A percentile compares a stretch with the other conserved stretches of the same genome.
phyloP scores from a whole-genome alignment of 495 filamentous ascomycete genomes.

The Baudoinia panamericana region DNA sequence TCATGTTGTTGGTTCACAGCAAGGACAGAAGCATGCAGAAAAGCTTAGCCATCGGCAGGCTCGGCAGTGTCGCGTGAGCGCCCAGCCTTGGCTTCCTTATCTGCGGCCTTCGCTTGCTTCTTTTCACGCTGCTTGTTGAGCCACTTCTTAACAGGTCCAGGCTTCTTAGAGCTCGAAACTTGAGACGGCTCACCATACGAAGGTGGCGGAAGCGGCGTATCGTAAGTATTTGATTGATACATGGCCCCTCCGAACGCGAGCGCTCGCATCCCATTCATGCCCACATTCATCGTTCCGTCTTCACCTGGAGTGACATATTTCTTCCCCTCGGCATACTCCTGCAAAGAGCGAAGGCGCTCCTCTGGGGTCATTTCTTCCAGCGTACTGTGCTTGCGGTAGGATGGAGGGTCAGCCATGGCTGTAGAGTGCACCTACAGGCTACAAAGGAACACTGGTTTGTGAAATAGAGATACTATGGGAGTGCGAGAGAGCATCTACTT shows the following conservation, averaged over 20 bases:
- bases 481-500: no score
- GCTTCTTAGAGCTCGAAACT: neutral
- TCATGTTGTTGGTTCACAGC: no score
- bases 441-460: no score
- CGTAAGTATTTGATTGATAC: neutral
- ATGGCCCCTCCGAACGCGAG: neutral
- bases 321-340: neutral
- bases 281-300: neutral
- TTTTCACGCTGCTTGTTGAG: neutral
- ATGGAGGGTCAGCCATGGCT: no score
- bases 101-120: neutral
- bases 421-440: no score
- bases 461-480: no score
- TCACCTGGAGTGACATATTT: conserved; percentile 1
- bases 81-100: neutral
- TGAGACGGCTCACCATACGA: neutral
- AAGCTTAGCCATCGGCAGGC: no score
- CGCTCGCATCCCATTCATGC: neutral
- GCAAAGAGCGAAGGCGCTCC: neutral
- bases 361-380: conserved; percentile 2
- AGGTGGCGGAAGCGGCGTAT: neutral
- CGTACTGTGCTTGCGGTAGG: no score
- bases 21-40: no score
- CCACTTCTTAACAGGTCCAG: neutral
- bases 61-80: no score